Conservation (phyloP, 1,284 basidiomycete species). For the Ceratobasidium sp. region DNA sequence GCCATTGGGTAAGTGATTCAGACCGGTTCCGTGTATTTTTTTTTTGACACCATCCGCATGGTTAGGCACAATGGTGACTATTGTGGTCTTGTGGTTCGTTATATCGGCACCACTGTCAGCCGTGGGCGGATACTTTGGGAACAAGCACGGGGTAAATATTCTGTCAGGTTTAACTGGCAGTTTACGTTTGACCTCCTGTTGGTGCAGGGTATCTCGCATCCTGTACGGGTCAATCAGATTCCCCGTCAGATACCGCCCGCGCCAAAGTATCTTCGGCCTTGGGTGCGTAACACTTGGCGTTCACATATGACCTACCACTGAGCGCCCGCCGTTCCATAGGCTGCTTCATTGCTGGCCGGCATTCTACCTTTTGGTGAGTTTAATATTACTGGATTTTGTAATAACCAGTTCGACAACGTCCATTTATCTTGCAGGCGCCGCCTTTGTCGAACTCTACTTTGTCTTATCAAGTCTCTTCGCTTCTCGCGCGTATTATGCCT, state of each 20-base stretch:
- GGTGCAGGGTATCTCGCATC: slow-evolving; percentile 70
- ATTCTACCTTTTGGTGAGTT: slow-evolving; percentile 86
- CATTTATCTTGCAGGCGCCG: slow-evolving; percentile 68
- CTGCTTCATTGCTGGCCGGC: slow-evolving; percentile 81
- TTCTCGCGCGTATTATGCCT: slow-evolving; percentile 92
- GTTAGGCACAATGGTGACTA: slow-evolving; percentile 82
- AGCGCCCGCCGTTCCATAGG: slow-evolving; percentile 54
- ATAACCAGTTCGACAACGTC: background rate
- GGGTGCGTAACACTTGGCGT: slow-evolving; percentile 58
- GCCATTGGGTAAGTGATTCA: slow-evolving; percentile 75
- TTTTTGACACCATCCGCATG: background rate
- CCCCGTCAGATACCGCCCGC: slow-evolving; percentile 87
- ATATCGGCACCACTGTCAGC: slow-evolving; percentile 81
- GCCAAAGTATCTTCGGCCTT: slow-evolving; percentile 82
- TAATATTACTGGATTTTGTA: background rate
- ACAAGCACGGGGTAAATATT: slow-evolving; percentile 79
- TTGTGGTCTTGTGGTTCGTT: slow-evolving; percentile 93
- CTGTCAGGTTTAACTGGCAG: background rate
- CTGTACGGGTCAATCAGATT: slow-evolving; percentile 90
- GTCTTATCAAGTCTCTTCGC: slow-evolving; percentile 93
- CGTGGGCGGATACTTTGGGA: slow-evolving; percentile 65
- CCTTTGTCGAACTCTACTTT: slow-evolving; percentile 95
- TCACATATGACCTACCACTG: slow-evolving; percentile 36
- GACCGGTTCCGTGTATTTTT: slow-evolving; percentile 17
- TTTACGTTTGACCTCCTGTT: slow-evolving; percentile 31